Conservation (phyloP, 345 rosid genomes). For the Eucalyptus rudis region DNA sequence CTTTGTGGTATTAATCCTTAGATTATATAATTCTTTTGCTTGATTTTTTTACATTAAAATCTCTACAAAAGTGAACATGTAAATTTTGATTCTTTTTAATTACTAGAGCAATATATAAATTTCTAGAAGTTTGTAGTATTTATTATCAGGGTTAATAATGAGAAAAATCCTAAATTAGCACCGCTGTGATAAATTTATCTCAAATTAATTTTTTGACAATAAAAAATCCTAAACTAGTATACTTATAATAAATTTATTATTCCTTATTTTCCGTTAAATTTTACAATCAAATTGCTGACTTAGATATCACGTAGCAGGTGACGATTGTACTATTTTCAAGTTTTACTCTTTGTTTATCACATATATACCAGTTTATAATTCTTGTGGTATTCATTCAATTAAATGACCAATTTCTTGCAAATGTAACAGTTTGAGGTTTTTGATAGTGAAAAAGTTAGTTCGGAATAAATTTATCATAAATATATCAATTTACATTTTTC, state of each 20-base stretch:
- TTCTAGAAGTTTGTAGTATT: neutral
- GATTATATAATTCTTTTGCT: neutral
- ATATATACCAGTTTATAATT: rapidly evolving
- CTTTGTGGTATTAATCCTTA: neutral
- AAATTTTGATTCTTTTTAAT: neutral
- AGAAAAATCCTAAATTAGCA: too few species aligned
- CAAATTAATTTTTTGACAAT: too few species aligned
- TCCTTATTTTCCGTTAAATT: rapidly evolving
- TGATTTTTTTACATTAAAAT: neutral
- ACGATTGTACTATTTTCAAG: rapidly evolving
- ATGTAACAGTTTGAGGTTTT: too few species aligned
- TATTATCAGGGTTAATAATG: too few species aligned
- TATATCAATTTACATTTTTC: too few species aligned
- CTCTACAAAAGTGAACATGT: neutral
- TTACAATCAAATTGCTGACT: rapidly evolving
- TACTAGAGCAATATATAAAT: neutral
- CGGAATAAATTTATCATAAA: rapidly evolving
- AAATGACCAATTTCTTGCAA: neutral
- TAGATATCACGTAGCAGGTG: rapidly evolving
- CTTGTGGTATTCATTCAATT: too few species aligned
- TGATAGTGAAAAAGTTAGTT: too few species aligned
- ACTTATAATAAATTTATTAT: too few species aligned
- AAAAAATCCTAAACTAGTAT: rapidly evolving
- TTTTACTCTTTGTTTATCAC: too few species aligned
- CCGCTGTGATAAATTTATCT: rapidly evolving